Evolutionary conservation across 208 protist genomes (phyloP), one percentile per base, ranked within the genome.

Genomic region (Plasmodiophora brassicae): DNA sequence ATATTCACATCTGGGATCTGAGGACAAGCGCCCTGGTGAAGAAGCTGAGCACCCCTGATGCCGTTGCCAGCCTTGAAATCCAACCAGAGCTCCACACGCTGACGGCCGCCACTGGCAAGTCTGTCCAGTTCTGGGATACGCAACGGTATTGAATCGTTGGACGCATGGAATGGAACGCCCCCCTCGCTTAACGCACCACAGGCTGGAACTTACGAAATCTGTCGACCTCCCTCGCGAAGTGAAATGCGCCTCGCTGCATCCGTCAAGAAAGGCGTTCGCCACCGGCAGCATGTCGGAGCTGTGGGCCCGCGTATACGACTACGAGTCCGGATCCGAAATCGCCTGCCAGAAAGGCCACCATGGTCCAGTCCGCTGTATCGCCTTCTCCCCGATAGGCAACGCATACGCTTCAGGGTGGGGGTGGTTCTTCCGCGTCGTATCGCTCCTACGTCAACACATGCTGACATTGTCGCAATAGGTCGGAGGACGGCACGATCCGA

Each of bases 261-360:
- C 87, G 36, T n/a, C 84, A 35, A 1, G 46, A 28, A 87, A 71
- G 78, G 35, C 45, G 8, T 89, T 89, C 38, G 72, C 85, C 28
- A 57, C 78, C 25, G 87, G 46, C 43, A 46, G 87, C n/a, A 71
- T 20, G 32, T 20, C 36, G 35, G 85, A 89, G 71, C 85, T 85
- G 8, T 89, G 87, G 87, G 87, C 85, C 43, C 83, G 83, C 39
- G 14, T 85, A 45, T 38, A 86, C 46, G 87, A 89, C 72, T 89
- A 43, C 41, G 87, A 89, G 46, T 72, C 72, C 0, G 71, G 87
- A 20, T 22, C 50, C 41, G 25, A 43, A 5, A 8, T 45, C 78
- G 36, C 28, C 32, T 89, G 87, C 83, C 45, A 43, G 41, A 91
- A 91, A 86, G 90, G 90, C 1, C 90, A 91, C 88, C 90, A 91